Evolutionary conservation across 768 basidiomycete species (phyloP).

Genomic region (Lentinula guzmanii): DNA sequence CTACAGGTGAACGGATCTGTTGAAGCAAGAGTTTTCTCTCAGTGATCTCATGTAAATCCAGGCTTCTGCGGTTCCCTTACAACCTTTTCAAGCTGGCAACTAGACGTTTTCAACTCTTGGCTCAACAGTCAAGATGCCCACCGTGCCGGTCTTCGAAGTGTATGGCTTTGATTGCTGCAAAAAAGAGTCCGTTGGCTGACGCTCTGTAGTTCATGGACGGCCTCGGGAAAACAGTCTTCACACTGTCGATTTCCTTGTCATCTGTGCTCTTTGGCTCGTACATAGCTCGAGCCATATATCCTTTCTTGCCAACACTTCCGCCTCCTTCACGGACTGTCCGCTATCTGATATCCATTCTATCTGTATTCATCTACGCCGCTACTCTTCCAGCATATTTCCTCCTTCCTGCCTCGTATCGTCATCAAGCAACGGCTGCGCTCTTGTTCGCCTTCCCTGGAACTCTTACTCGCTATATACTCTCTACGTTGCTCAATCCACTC

Average conservation of each 20-base stretch:
- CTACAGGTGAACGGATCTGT: slow-evolving; percentile 54
- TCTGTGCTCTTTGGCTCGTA: slow-evolving; percentile 72
- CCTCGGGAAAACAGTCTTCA: slow-evolving; percentile 71
- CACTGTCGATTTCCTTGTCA: slow-evolving; percentile 69
- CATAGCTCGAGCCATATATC: slow-evolving; percentile 38
- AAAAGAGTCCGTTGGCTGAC: slow-evolving; percentile 1
- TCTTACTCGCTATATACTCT: slow-evolving; percentile 75
- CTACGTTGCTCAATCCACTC: slow-evolving; percentile 63
- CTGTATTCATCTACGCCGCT: slow-evolving; percentile 66
- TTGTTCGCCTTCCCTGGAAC: slow-evolving; percentile 89
- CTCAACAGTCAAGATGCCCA: slow-evolving; percentile 52
- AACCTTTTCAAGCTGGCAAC: slow-evolving; percentile 94
- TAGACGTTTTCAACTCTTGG: slow-evolving; percentile 84
- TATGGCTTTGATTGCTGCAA: slow-evolving; percentile 29
- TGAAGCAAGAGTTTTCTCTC: background rate
- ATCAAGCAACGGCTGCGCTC: slow-evolving; percentile 79
- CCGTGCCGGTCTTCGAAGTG: slow-evolving; percentile 67
- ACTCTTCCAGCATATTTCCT: slow-evolving; percentile 76
- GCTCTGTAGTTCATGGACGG: slow-evolving; percentile 77
- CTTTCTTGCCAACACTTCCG: slow-evolving; percentile 33
- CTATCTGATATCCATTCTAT: slow-evolving; percentile 43
- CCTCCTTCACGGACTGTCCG: slow-evolving; percentile 41
- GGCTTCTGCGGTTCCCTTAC: slow-evolving; percentile 96
- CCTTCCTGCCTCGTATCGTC: slow-evolving; percentile 62
- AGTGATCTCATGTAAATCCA: slow-evolving; percentile 16